Evolutionary conservation across 768 basidiomycete genomes (phyloP).

Genomic region (Paxillus rubicundulus): DNA sequence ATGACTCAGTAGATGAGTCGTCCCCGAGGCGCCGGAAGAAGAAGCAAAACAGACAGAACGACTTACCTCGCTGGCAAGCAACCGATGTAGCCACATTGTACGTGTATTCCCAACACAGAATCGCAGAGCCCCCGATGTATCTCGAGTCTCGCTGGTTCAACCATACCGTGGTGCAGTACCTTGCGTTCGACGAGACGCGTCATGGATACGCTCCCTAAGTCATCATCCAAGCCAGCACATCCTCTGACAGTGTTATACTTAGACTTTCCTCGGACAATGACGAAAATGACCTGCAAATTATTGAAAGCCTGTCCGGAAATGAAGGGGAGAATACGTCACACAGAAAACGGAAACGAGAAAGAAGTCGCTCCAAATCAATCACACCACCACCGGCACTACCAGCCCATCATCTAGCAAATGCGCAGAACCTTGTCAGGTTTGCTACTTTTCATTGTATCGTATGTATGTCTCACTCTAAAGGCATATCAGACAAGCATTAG

Average conservation of each 20-base stretch:
- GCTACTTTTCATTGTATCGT: slow-evolving; percentile 8
- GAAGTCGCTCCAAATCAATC: slow-evolving; percentile 68
- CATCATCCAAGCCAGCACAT: slow-evolving; percentile 8
- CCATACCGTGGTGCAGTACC: background rate
- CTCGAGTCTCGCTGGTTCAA: background rate
- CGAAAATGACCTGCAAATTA: slow-evolving; percentile 43
- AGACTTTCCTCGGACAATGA: slow-evolving; percentile 43
- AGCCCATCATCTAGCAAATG: slow-evolving; percentile 49
- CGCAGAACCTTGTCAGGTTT: slow-evolving; percentile 62
- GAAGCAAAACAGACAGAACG: slow-evolving; percentile 28
- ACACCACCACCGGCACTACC: slow-evolving; percentile 73
- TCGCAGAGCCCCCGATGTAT: background rate
- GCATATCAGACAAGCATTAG: slow-evolving; percentile 46
- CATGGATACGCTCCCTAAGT: slow-evolving; percentile 23
- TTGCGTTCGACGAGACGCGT: background rate
- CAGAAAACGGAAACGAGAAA: slow-evolving; percentile 44
- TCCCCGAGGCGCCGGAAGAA: slow-evolving; percentile 39
- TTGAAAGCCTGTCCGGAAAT: slow-evolving; percentile 33
- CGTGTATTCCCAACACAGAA: slow-evolving; percentile 14
- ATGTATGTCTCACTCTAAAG: slow-evolving; percentile 2
- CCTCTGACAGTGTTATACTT: slow-evolving; percentile 9
- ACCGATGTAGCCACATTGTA: slow-evolving; percentile 42
- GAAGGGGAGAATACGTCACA: slow-evolving; percentile 19
- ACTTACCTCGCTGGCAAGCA: slow-evolving; percentile 43
- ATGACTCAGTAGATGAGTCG: slow-evolving; percentile 17